phyloP scores from a whole-genome alignment of 345 rosid genomes.

The Carallia brachiata region DNA sequence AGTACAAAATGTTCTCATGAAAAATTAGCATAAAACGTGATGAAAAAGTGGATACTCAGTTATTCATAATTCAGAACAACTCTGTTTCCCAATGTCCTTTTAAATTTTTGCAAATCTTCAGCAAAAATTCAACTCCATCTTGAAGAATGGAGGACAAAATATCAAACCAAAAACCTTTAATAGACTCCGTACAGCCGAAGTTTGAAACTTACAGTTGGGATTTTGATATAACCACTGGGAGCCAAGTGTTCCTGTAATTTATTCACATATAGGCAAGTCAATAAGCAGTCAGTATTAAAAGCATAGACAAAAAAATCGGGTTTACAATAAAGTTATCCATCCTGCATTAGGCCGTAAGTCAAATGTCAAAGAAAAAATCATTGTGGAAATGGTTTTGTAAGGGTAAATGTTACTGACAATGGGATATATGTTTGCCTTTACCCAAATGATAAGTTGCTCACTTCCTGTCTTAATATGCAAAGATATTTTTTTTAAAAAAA shows the following conservation, averaged over 20 bases:
- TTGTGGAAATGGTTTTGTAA: not conserved
- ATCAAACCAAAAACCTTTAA: not conserved
- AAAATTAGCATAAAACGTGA: not conserved
- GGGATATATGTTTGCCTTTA: not conserved
- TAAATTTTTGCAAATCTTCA: no score
- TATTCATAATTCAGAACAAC: no score
- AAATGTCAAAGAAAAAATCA: no score
- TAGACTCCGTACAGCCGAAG: not conserved
- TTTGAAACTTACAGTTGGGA: slow-evolving; percentile 65
- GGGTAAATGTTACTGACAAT: not conserved
- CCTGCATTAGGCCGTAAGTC: not conserved
- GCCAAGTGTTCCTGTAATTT: slow-evolving; percentile 87
- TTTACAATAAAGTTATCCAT: not conserved
- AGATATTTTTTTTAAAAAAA: not conserved
- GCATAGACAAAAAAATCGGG: not conserved
- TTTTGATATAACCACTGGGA: slow-evolving; percentile 72
- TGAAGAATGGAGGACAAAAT: not conserved
- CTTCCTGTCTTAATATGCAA: no score
- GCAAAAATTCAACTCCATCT: not conserved
- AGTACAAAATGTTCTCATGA: not conserved
- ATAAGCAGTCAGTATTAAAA: not conserved
- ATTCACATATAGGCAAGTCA: slow-evolving; percentile 10
- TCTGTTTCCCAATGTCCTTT: no score
- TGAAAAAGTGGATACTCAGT: not conserved
- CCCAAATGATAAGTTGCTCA: no score